phyloP scores from a whole-genome alignment of 441 rosid genomes.

The Mallotus repandus region DNA sequence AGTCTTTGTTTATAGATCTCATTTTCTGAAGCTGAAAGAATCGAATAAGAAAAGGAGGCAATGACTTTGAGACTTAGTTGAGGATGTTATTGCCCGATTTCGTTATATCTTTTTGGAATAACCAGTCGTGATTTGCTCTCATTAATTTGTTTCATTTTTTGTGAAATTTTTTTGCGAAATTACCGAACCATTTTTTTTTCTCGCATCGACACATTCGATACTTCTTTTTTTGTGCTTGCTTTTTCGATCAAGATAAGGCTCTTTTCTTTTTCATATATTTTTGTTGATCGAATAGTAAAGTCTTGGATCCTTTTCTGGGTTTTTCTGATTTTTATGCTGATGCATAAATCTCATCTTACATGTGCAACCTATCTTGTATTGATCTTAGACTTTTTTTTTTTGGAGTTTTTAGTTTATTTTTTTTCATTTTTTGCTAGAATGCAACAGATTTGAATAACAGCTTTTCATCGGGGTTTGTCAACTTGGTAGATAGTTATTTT shows the following conservation, averaged over 20 bases:
- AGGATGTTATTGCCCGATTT: too few species aligned
- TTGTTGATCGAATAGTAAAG: not conserved
- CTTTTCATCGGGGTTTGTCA: not conserved
- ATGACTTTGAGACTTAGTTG: too few species aligned
- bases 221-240: slow-evolving; percentile 1
- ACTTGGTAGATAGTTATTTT: not conserved
- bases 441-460: not conserved
- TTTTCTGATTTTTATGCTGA: slow-evolving; percentile 7
- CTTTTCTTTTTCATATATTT: not conserved
- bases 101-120: too few species aligned
- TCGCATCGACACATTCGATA: too few species aligned
- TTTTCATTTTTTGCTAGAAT: not conserved
- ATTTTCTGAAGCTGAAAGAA: too few species aligned
- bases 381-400: not conserved
- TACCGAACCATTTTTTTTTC: not conserved
- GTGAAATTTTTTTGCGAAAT: too few species aligned
- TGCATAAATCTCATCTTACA: slow-evolving; percentile 7
- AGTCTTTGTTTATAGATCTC: too few species aligned
- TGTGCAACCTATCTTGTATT: slow-evolving; percentile 1
- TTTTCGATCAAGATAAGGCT: slow-evolving; percentile 32
- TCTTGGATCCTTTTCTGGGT: not conserved
- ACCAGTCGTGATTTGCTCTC: too few species aligned
- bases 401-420: too few species aligned
- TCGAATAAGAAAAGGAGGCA: too few species aligned
- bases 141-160: too few species aligned